Conservation (phyloP, 228 moss, liverwort and hornwort species). For the Sphagnum fallax region DNA sequence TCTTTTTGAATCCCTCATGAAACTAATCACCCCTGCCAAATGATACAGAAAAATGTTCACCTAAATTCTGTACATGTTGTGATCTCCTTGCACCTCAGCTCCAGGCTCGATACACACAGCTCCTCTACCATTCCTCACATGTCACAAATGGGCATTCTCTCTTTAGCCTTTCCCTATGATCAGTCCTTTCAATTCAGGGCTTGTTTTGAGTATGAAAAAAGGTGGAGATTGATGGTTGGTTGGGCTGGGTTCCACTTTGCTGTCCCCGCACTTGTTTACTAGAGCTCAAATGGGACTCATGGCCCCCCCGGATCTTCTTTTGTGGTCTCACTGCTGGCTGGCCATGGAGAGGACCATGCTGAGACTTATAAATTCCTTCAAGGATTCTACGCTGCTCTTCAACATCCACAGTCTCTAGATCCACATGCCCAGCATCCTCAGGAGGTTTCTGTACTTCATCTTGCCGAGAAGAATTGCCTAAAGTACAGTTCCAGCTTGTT, state of each 20-base stretch:
- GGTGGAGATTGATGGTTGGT: constrained; percentile 30
- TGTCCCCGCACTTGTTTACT: background rate
- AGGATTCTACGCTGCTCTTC: constrained; percentile 68
- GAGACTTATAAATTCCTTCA: constrained; percentile 45
- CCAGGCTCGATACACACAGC: too few relatives aligned
- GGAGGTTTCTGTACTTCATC: background rate
- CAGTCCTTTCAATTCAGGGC: too few relatives aligned
- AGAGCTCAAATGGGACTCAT: background rate
- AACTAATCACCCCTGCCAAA: too few relatives aligned
- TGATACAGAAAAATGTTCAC: too few relatives aligned
- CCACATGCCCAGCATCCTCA: constrained; percentile 10
- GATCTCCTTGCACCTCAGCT: too few relatives aligned
- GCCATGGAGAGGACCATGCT: constrained; percentile 12
- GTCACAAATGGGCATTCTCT: too few relatives aligned
- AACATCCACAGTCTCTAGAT: constrained; percentile 42
- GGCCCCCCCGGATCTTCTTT: constrained; percentile 14
- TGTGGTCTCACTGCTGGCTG: constrained; percentile 5
- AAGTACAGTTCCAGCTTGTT: background rate
- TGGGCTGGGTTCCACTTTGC: background rate
- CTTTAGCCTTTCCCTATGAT: too few relatives aligned
- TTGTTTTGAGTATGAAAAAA: constrained; percentile 21
- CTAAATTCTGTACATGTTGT: too few relatives aligned
- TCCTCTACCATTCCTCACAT: too few relatives aligned
- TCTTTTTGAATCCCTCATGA: too few relatives aligned
- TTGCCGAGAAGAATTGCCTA: background rate